phyloP scores from a whole-genome alignment of 1,284 basidiomycete species.

The Austroboletus novae-zelandiae region DNA sequence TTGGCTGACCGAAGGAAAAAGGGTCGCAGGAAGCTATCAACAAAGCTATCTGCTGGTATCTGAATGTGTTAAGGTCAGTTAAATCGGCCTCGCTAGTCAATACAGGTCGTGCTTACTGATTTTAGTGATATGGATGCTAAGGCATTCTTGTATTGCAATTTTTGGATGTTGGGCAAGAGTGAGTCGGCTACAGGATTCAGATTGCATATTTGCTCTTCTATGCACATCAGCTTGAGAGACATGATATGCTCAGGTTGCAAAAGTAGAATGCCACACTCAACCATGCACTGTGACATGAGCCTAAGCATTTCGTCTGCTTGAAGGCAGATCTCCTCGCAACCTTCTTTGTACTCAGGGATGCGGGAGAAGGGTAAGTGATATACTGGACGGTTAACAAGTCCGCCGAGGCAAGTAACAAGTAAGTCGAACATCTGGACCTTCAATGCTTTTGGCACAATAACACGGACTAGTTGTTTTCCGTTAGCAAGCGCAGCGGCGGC shows the following conservation, averaged over 20 bases:
- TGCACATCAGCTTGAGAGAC: constrained; percentile 44
- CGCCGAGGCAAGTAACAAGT: constrained; percentile 42
- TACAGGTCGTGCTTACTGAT: background rate
- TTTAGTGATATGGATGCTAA: background rate
- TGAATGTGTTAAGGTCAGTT: background rate
- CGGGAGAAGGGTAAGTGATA: constrained; percentile 49
- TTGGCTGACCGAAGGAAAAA: background rate
- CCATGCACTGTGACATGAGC: constrained; percentile 38
- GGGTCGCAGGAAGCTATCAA: background rate
- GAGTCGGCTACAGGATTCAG: background rate
- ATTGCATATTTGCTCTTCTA: constrained; percentile 31
- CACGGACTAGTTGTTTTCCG: constrained; percentile 40
- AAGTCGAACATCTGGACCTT: constrained; percentile 47
- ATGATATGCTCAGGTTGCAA: constrained; percentile 49
- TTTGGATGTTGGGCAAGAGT: background rate
- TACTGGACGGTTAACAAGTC: constrained; percentile 43
- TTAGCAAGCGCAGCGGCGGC: constrained; percentile 41
- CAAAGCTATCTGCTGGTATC: background rate
- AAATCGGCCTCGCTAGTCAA: no score
- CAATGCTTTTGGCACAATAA: constrained; percentile 47
- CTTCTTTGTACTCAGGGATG: constrained; percentile 14
- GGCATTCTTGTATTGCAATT: background rate
- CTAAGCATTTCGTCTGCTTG: background rate
- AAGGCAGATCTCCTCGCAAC: background rate
- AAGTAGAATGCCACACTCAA: constrained; percentile 40